A percentile compares a stretch with the other conserved stretches of the same genome.
These are phyloP conservation scores for Naganishia vaughanmartiniae DNA, from an alignment of 768 basidiomycete species.

Conservation along the genomic window DNA sequence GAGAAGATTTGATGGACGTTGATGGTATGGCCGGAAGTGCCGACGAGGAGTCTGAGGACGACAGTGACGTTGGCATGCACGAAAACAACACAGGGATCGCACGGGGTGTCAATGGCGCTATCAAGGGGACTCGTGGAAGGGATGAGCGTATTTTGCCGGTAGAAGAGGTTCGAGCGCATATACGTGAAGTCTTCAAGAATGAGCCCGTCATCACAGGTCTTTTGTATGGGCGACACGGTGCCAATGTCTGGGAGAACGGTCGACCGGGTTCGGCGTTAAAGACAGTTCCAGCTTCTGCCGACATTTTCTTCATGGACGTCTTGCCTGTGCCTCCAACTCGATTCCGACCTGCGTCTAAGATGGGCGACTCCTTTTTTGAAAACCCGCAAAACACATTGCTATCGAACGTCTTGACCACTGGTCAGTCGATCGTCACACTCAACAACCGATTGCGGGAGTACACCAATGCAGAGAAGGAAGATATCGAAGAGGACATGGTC, in stretches of 20 bases:
- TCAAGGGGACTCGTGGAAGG: conserved; percentile 73
- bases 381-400: conserved; percentile 93
- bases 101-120: conserved; percentile 70
- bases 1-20: conserved; percentile 48
- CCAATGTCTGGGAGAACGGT: conserved; percentile 42
- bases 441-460: conserved; percentile 60
- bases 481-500: conserved; percentile 48
- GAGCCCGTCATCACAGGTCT: conserved; percentile 78
- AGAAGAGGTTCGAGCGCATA: conserved; percentile 89
- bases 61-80: conserved; percentile 49
- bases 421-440: conserved; percentile 66
- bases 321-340: conserved; percentile 88
- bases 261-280: conserved; percentile 27
- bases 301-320: conserved; percentile 96
- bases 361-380: conserved; percentile 91
- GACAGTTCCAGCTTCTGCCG: conserved; percentile 63
- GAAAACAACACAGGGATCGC: conserved; percentile 56
- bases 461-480: conserved; percentile 31
- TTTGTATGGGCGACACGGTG: conserved; percentile 89
- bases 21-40: conserved; percentile 50
- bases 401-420: conserved; percentile 72
- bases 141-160: conserved; percentile 87
- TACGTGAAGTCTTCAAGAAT: conserved; percentile 80
- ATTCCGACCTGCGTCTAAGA: conserved; percentile 86
- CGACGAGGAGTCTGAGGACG: conserved; percentile 57